Evolutionary conservation across 2,329 filamentous ascomycete genomes (phyloP).

Genomic region (Ceratocystis eucalypticola): DNA sequence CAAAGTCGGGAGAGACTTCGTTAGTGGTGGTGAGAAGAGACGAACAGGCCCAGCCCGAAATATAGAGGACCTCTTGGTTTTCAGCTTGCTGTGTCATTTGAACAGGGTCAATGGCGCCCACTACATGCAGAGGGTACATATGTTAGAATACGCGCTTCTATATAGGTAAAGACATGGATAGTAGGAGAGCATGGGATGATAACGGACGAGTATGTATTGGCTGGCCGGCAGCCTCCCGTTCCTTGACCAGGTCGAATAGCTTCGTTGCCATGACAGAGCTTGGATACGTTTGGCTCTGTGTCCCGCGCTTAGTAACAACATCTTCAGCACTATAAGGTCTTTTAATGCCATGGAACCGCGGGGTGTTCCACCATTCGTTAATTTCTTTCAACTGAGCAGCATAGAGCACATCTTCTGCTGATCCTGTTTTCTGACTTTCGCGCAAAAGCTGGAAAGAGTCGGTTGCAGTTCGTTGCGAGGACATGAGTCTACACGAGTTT

Average conservation of each 20-base stretch:
- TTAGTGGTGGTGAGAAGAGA: conserved; percentile 86
- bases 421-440: conserved; percentile 61
- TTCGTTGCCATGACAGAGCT: conserved; percentile 93
- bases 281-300: conserved; percentile 74
- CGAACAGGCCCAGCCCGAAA: conserved; percentile 96
- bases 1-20: conserved; percentile 94
- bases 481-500: conserved; percentile 16
- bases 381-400: conserved; percentile 74
- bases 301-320: conserved; percentile 84
- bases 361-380: conserved; percentile 76
- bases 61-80: conserved; percentile 89
- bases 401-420: conserved; percentile 73
- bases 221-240: conserved; percentile 62
- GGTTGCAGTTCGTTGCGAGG: conserved; percentile 33
- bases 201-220: conserved; percentile 84
- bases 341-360: conserved; percentile 78
- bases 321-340: conserved; percentile 81
- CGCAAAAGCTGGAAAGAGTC: conserved; percentile 79
- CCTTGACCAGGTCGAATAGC: conserved; percentile 75
- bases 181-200: neutral
- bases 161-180: neutral
- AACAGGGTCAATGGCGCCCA: conserved; percentile 96
- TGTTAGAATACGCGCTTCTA: conserved; percentile 19
- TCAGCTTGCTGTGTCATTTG: conserved; percentile 98
- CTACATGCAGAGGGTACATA: conserved; percentile 30